Evolutionary conservation across 306 rosid species (phyloP).

Genomic region (Cercis canadensis): DNA sequence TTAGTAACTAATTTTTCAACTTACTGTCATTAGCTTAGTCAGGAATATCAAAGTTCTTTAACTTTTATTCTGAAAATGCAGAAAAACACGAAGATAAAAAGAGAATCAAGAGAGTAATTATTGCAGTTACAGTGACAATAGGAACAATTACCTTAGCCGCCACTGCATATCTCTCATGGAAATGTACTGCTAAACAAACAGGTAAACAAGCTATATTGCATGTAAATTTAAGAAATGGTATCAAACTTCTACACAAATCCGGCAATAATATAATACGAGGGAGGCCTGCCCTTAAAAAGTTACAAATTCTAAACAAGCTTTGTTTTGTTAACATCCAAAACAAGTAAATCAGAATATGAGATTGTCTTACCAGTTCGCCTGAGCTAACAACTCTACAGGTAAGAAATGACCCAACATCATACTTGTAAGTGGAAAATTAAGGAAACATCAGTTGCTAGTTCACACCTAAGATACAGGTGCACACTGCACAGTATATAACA

Average conservation of each 20-base stretch:
- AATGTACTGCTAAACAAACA: conserved; percentile 1
- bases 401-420: conserved; percentile 73
- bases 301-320: conserved; percentile 3
- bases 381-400: conserved; percentile 56
- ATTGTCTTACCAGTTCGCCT: conserved; percentile 85
- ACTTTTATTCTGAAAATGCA: background rate
- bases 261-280: too few relatives aligned
- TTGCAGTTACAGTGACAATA: conserved; percentile 2
- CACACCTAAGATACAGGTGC: background rate
- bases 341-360: background rate
- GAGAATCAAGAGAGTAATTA: background rate
- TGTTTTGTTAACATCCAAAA: conserved; percentile 4
- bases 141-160: background rate
- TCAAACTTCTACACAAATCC: too few relatives aligned
- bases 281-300: background rate
- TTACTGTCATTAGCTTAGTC: background rate
- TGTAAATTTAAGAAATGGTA: too few relatives aligned
- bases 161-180: conserved; percentile 1
- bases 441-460: conserved; percentile 7
- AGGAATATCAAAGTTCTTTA: background rate
- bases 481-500: background rate
- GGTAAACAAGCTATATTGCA: background rate
- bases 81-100: conserved; percentile 8
- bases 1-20: background rate
- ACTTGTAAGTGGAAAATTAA: conserved; percentile 67